Conservation (phyloP, 805 yeast species). For the Candida montana region DNA sequence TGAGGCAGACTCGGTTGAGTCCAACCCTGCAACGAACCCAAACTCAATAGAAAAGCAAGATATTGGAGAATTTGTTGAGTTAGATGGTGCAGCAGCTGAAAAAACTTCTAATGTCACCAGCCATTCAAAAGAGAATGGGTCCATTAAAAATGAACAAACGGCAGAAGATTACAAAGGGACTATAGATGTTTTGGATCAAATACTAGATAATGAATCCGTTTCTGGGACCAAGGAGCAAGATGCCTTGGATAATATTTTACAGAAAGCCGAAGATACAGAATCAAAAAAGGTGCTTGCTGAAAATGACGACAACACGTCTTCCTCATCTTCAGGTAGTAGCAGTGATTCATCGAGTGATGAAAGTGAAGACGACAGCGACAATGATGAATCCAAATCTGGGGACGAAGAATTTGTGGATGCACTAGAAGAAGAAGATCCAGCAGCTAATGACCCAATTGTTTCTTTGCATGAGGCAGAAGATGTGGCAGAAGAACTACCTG, state of each 20-base stretch:
- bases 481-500: slow-evolving; percentile 61
- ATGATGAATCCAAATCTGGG: slow-evolving; percentile 1
- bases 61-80: too few relatives aligned
- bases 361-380: not conserved
- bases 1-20: too few relatives aligned
- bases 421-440: slow-evolving; percentile 15
- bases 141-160: too few relatives aligned
- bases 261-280: not conserved
- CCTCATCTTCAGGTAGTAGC: slow-evolving; percentile 12
- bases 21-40: not conserved
- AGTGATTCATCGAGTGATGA: slow-evolving; percentile 10
- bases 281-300: too few relatives aligned
- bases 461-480: slow-evolving; percentile 83
- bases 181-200: not conserved
- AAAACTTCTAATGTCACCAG: too few relatives aligned
- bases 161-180: not conserved
- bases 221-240: not conserved
- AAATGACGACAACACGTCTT: slow-evolving; percentile 5
- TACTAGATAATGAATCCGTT: not conserved
- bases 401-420: slow-evolving; percentile 10
- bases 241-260: slow-evolving; percentile 5
- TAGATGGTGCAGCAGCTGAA: too few relatives aligned
- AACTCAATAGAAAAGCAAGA: too few relatives aligned
- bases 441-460: slow-evolving; percentile 46
- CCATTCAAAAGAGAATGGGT: too few relatives aligned